Evolutionary conservation across 2,329 filamentous ascomycete genomes (phyloP), one percentile per base, ranked within the genome.

Genomic region (Claviceps quebecensis): DNA sequence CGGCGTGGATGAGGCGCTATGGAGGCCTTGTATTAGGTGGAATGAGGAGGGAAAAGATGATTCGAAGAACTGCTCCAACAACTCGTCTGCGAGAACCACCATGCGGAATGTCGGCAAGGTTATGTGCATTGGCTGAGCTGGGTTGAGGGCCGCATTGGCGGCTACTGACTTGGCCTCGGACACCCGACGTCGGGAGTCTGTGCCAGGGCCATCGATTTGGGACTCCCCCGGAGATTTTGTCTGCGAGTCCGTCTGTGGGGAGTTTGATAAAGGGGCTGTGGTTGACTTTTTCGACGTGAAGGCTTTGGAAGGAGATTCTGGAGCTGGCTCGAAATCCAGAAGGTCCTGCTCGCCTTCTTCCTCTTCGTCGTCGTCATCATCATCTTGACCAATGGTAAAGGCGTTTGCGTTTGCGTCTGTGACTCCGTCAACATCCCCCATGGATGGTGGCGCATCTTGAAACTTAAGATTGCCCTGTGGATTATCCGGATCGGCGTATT

Each of bases 61-160:
- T 69, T 98, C 93, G 65, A 98, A 98, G 69, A 98, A 98, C 59
- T 94, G 87, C 62, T 98, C 91, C 5, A 98, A 79, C 1, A 94
- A 77, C 66, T 98, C 93, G 62, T 98, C 93, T 44, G 93, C 93
- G 7, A 98, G 80, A 9, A 98, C 87, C 3, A 98, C 89, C 93
- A 98, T 98, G 57, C 93, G 85, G 76, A 98, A 98, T 0, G 93
- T 98, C 1, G 93, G 93, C 1, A 98, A 77, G 1, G 93, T 97
- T 62, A 98, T 96, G 65, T 96, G 86, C 0, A 98, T 77, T 6
- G 93, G 93, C 56, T 95, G 91, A 26, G 88, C 84, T 2, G 93
- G 93, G 63, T 98, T 90, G 4, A 98, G 77, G 0, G 93, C 93
- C 8, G 84, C 81, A 63, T 98, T 98, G 46, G 89, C 89, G 19